Percentiles rank a stretch among this genome's conserved stretches.
Evolutionary conservation across 2,329 filamentous ascomycete species (phyloP).

Genomic region (Alternaria angustiovoidea): DNA sequence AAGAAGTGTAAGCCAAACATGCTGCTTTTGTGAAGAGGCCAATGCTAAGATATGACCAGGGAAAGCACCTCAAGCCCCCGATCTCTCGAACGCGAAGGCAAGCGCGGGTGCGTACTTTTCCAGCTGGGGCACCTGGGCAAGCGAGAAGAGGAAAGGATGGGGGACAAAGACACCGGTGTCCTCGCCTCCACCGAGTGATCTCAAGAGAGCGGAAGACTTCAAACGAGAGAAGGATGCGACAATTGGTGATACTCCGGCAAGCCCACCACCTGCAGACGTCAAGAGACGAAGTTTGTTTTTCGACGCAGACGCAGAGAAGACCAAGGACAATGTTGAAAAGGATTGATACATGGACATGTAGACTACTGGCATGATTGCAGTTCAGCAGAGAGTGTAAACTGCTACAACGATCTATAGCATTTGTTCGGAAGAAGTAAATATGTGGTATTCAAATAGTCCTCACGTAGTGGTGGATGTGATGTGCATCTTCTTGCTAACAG

Average conservation of each 20-base stretch:
- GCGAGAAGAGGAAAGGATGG: constrained; percentile 71
- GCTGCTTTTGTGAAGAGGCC: no score
- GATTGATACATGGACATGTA: neutral
- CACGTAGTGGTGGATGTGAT: neutral
- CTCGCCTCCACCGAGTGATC: constrained; percentile 33
- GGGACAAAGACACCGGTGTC: constrained; percentile 34
- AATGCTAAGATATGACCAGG: constrained; percentile 20
- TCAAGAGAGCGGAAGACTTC: constrained; percentile 41
- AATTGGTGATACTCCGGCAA: constrained; percentile 9
- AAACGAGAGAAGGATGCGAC: constrained; percentile 27
- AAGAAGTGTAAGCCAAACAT: constrained; percentile 34
- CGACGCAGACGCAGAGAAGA: constrained; percentile 31
- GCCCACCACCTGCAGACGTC: constrained; percentile 2
- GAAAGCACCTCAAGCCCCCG: constrained; percentile 51
- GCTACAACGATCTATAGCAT: neutral
- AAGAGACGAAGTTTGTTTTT: constrained; percentile 28
- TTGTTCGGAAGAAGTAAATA: neutral
- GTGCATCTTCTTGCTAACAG: neutral
- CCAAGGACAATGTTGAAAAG: constrained; percentile 1
- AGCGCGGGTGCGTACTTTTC: constrained; percentile 69
- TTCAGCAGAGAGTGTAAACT: neutral
- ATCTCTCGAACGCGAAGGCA: constrained; percentile 64
- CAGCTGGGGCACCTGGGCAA: constrained; percentile 71
- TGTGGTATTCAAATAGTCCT: neutral
- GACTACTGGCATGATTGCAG: neutral